Conservation (phyloP, 768 basidiomycete species). For the Ramaria rubella region DNA sequence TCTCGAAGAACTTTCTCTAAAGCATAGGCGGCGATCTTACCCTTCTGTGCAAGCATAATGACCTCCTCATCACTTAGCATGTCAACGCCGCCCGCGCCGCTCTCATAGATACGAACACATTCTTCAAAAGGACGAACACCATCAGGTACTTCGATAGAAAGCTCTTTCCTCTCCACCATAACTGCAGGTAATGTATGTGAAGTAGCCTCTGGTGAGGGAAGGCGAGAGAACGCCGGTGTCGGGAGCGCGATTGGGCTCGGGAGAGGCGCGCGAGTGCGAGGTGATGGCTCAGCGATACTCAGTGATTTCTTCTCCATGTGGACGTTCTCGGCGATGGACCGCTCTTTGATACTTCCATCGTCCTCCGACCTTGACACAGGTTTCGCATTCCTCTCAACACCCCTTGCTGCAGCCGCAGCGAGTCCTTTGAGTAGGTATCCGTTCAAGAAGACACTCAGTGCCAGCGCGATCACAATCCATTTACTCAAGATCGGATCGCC, state of each 20-base stretch:
- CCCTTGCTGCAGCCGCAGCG: constrained; percentile 42
- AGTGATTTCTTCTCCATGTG: background rate
- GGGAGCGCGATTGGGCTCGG: constrained; percentile 2
- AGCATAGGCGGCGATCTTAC: constrained; percentile 93
- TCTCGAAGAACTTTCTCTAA: constrained; percentile 93
- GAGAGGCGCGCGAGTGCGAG: background rate
- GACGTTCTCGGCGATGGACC: background rate
- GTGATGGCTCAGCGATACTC: background rate
- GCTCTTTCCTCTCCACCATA: background rate
- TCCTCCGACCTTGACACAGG: background rate
- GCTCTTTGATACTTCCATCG: constrained; percentile 13
- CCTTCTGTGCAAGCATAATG: constrained; percentile 77
- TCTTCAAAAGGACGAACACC: constrained; percentile 58
- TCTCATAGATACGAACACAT: constrained; percentile 73
- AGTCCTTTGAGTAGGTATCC: constrained; percentile 89
- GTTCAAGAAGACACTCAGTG: constrained; percentile 81
- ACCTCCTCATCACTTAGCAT: constrained; percentile 88
- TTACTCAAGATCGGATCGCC: constrained; percentile 92
- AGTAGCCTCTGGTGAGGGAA: background rate
- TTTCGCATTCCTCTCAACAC: background rate
- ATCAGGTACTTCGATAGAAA: background rate
- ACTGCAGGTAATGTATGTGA: background rate
- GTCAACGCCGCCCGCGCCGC: constrained; percentile 55
- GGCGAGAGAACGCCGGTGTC: constrained; percentile 19
- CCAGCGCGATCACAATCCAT: constrained; percentile 88